Percentiles rank a stretch among this genome's conserved stretches.
Evolutionary conservation across 192 early-diverging fungal species (phyloP).

Genomic region (Diversispora epigaea): DNA sequence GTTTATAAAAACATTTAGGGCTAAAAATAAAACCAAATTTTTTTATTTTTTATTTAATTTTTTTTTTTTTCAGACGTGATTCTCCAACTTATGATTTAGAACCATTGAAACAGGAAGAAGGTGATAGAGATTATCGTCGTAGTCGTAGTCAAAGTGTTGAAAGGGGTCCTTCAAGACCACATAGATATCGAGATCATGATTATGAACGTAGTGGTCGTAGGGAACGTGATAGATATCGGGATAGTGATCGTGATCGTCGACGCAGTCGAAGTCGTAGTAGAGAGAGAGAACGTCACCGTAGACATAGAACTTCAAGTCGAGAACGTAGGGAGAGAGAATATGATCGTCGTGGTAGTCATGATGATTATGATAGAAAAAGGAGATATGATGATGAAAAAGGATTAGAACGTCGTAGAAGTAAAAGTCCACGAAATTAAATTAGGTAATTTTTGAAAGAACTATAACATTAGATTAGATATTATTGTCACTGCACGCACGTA

Average conservation of each 20-base stretch:
- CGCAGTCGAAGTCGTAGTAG: slow-evolving; percentile 3
- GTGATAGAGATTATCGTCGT: slow-evolving; percentile 4
- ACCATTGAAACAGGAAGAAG: slow-evolving; percentile 7
- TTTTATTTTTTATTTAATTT: not conserved
- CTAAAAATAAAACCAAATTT: no score
- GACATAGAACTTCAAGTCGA: slow-evolving; percentile 25
- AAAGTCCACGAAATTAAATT: slow-evolving; percentile 25
- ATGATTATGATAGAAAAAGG: slow-evolving; percentile 26
- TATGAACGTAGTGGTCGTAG: slow-evolving; percentile 6
- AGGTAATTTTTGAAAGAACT: not conserved
- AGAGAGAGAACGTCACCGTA: slow-evolving; percentile 6
- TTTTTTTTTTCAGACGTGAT: slow-evolving; percentile 15
- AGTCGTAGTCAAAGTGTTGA: slow-evolving; percentile 13
- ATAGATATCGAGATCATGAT: slow-evolving; percentile 22
- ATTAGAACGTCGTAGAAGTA: slow-evolving; percentile 9
- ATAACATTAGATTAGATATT: no score
- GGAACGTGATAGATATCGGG: not conserved
- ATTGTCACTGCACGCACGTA: no score
- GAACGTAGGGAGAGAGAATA: slow-evolving; percentile 17
- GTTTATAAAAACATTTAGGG: no score
- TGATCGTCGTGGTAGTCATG: slow-evolving; percentile 24
- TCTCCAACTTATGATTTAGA: slow-evolving; percentile 29
- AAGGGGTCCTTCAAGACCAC: slow-evolving; percentile 20
- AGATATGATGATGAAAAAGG: slow-evolving; percentile 21
- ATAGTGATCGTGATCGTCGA: slow-evolving; percentile 3